Evolutionary conservation across 2,329 filamentous ascomycete species (phyloP), one percentile per base, ranked within the genome.

Genomic region (Ophiostoma ulmi): DNA sequence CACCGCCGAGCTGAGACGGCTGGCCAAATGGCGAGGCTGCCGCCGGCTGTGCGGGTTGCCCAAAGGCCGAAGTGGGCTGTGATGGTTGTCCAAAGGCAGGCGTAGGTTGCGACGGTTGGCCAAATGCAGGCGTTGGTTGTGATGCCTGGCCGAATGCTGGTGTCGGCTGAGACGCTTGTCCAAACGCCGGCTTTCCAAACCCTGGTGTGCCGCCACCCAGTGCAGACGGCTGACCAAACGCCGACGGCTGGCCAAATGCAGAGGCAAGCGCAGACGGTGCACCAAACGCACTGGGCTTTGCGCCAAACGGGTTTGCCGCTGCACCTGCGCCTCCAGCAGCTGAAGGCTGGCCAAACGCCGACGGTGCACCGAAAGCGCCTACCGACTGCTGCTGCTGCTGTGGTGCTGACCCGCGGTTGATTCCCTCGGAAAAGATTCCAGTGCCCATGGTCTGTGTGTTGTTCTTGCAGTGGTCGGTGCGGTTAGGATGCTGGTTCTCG

Each of bases 401-500:
- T 35, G 20, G 63, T 41, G 58, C 58, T 5, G 58, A 35, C 11
- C 68, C 69, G 20, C 69, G 61, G n/a, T 52, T 74, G 74, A 77
- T 80, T 48, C 81, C 81, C 11, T 80, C 80, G 0, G 78, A 76
- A 72, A 86, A 87, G 67, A 80, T 77, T 65, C 83, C 82, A 70
- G 80, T 82, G 0, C 81, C 80, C 8, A 79, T 79, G n/a, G 81
- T 79, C 0, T 77, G 74, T 52, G 78, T 81, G 66, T 80, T 80
- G 73, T 83, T 80, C 70, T 83, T 81, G 78, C 85, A 86, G 26
- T 89, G 83, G 74, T 94, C 91, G 69, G 85, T 81, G 58, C 92
- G 86, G 76, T 95, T 96, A 0, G 92, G 92, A 75, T 93, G 91
- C 58, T 88, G 86, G 69, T 91, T 88, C 70, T 86, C 87, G 31